phyloP scores from a whole-genome alignment of 306 rosid species.

The Sesbania bispinosa region DNA sequence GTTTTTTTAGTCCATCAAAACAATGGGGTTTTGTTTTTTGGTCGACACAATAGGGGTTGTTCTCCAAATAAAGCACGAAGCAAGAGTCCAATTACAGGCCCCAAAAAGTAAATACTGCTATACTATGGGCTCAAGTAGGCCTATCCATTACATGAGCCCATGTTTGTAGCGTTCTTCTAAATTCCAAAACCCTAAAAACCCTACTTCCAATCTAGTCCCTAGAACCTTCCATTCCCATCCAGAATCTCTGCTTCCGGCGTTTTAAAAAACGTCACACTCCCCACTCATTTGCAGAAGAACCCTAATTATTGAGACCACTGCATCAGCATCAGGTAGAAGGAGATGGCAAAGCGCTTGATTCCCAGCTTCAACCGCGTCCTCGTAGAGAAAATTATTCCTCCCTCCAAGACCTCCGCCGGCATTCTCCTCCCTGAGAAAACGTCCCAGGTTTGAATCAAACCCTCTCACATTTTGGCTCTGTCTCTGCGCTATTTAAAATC shows the following conservation, averaged over 20 bases:
- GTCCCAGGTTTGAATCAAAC: constrained; percentile 50
- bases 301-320: not conserved
- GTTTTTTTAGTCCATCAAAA: too few relatives aligned
- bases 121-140: not conserved
- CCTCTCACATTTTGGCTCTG: not conserved
- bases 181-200: constrained; percentile 43
- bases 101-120: not conserved
- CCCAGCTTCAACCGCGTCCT: constrained; percentile 78
- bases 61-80: not conserved
- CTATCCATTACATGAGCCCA: not conserved
- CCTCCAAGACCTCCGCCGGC: constrained; percentile 76
- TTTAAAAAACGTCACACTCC: constrained; percentile 4
- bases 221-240: constrained; percentile 59
- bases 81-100: not conserved
- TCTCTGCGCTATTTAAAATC: not conserved
- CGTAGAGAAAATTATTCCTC: constrained; percentile 76
- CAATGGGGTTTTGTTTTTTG: too few relatives aligned
- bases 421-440: constrained; percentile 82
- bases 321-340: not conserved
- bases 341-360: constrained; percentile 85
- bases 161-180: not conserved
- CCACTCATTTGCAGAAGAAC: not conserved
- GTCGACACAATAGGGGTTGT: not conserved
- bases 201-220: constrained; percentile 27
- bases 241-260: constrained; percentile 15